Percentiles rank a stretch among this genome's conserved stretches.
phyloP scores from a whole-genome alignment of 73 alveolate genomes.

The Paramecium tetraurelia region DNA sequence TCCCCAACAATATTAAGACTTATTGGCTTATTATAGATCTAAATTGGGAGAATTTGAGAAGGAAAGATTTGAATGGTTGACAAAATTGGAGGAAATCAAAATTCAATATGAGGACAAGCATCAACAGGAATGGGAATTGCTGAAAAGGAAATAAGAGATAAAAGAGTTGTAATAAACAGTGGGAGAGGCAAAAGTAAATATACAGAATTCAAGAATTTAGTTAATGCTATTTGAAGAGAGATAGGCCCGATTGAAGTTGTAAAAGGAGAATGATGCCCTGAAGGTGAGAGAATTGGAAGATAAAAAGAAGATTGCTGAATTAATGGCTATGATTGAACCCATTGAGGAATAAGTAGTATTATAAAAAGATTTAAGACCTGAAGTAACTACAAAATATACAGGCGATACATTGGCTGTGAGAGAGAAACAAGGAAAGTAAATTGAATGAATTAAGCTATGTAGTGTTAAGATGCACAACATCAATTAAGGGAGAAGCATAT shows the following conservation, averaged over 20 bases:
- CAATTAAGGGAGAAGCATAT: slow-evolving; percentile 7
- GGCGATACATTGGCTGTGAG: slow-evolving; percentile 10
- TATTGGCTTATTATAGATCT: slow-evolving; percentile 20
- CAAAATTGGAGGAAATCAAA: slow-evolving; percentile 35
- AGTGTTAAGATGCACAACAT: slow-evolving; percentile 34
- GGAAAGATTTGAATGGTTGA: slow-evolving; percentile 49
- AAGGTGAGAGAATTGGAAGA: slow-evolving; percentile 36
- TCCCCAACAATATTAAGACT: slow-evolving; percentile 34
- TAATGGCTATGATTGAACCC: slow-evolving; percentile 33
- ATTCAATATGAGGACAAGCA: slow-evolving; percentile 38
- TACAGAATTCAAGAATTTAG: background rate
- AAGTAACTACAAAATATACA: slow-evolving; percentile 38
- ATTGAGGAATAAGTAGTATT: slow-evolving; percentile 18
- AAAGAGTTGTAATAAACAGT: background rate
- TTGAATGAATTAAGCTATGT: background rate
- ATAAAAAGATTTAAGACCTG: slow-evolving; percentile 40
- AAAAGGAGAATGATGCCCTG: slow-evolving; percentile 29
- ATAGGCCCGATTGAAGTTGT: slow-evolving; percentile 9
- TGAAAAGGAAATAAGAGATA: slow-evolving; percentile 31
- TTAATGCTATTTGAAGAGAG: slow-evolving; percentile 47
- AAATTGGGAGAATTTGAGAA: slow-evolving; percentile 39
- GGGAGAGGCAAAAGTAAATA: slow-evolving; percentile 8
- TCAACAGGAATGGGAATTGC: slow-evolving; percentile 27
- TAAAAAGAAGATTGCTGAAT: slow-evolving; percentile 26
- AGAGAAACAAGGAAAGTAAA: background rate